phyloP scores from a whole-genome alignment of 768 basidiomycete species.

The Rhizopogon vinicolor region DNA sequence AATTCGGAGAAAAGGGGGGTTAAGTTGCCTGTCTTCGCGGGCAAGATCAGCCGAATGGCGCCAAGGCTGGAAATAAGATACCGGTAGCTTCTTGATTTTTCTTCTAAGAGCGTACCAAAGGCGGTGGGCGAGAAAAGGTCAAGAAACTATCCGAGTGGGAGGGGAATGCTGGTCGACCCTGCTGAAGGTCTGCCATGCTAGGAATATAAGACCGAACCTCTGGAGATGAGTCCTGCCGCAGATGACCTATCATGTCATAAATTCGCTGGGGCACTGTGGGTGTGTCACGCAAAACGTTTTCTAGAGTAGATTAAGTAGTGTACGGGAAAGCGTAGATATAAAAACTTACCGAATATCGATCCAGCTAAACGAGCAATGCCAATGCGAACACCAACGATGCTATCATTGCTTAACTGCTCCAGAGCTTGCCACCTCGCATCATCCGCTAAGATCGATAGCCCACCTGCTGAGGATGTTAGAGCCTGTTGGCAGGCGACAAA shows the following conservation, averaged over 20 bases:
- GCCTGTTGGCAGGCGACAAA: slow-evolving; percentile 73
- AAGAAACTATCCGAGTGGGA: slow-evolving; percentile 20
- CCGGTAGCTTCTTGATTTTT: neutral
- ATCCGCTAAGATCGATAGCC: slow-evolving; percentile 34
- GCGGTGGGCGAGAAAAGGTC: slow-evolving; percentile 36
- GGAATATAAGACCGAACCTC: slow-evolving; percentile 62
- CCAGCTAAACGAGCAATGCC: slow-evolving; percentile 74
- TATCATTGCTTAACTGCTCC: slow-evolving; percentile 53
- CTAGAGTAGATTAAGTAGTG: neutral
- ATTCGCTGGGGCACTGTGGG: slow-evolving; percentile 29
- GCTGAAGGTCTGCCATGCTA: slow-evolving; percentile 18
- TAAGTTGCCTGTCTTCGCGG: neutral
- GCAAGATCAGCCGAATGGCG: neutral
- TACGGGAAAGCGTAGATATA: slow-evolving; percentile 1
- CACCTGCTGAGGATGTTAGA: slow-evolving; percentile 35
- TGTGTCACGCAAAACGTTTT: neutral
- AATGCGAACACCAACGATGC: slow-evolving; percentile 81
- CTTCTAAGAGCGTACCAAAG: slow-evolving; percentile 5
- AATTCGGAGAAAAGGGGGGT: neutral
- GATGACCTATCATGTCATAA: slow-evolving; percentile 36
- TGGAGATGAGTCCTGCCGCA: slow-evolving; percentile 52
- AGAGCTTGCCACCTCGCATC: slow-evolving; percentile 48
- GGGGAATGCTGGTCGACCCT: slow-evolving; percentile 7
- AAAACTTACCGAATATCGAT: slow-evolving; percentile 46
- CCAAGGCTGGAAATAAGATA: neutral